Conservation (phyloP, 2,329 filamentous ascomycete species). For the Ascochyta koolunga region DNA sequence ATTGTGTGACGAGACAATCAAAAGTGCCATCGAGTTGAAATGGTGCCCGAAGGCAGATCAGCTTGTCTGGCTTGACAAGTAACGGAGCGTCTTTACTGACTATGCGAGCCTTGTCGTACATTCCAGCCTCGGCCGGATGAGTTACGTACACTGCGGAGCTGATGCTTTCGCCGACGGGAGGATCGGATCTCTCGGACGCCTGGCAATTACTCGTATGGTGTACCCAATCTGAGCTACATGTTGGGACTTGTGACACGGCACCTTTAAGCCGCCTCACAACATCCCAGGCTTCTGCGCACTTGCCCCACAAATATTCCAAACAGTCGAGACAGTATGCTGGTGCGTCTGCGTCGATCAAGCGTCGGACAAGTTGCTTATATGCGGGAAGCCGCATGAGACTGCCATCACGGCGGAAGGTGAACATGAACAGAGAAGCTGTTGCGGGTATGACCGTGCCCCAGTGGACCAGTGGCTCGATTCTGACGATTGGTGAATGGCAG, state of each 20-base stretch:
- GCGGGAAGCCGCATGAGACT: background rate
- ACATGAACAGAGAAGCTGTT: background rate
- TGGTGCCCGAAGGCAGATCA: background rate
- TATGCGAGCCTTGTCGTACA: background rate
- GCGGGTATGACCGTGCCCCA: constrained; percentile 8
- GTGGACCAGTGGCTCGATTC: constrained; percentile 7
- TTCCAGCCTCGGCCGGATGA: background rate
- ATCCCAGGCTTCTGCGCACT: background rate
- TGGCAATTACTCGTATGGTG: background rate
- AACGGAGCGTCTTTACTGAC: background rate
- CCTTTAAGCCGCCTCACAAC: background rate
- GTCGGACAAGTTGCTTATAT: background rate
- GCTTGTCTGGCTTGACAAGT: background rate
- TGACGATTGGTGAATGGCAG: background rate
- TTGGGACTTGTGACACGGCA: background rate
- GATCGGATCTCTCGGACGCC: background rate
- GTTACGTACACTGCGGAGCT: too few species aligned
- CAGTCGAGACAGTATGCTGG: constrained; percentile 6
- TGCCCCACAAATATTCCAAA: constrained; percentile 3
- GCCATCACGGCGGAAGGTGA: constrained; percentile 4
- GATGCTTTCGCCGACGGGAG: background rate
- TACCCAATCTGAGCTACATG: background rate
- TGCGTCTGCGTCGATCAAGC: background rate
- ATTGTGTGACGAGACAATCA: background rate
- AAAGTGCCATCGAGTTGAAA: constrained; percentile 1